Evolutionary conservation across 2,329 filamentous ascomycete genomes (phyloP), one percentile per base, ranked within the genome.

Genomic region (Xylariaceae sp.): DNA sequence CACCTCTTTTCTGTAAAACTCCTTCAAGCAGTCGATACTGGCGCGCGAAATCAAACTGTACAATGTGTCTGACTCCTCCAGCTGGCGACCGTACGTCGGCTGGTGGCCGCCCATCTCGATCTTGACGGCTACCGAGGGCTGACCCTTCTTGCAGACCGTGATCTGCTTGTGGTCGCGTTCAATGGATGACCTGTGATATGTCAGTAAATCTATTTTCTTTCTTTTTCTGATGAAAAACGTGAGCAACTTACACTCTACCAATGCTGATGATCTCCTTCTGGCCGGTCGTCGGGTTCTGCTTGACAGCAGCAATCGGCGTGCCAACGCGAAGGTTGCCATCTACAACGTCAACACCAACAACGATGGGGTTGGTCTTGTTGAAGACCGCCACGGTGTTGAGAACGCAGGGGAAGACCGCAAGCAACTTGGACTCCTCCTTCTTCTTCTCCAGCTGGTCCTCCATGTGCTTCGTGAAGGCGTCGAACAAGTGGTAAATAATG

Each of bases 401-500:
- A 44, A 97, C 89, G 72, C 94, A 97, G 42, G 94, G 95, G 84
- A 97, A 99, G 68, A 99, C 93, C 49, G 94, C 95, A 69, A 94
- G 78, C 78, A 97, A 85, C 80, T 97, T 97, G 70, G 87, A 90
- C 71, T 97, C 92, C 71, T 97, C 93, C 81, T 97, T 97, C 80
- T 92, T 92, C 81, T 92, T 88, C 77, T 93, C 92, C 35, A 88
- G 81, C 67, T 96, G 83, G 68, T 89, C 82, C 35, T 87, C 87
- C 89, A 97, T 96, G 76, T 99, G 93, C 75, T 90, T 90, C 49
- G 90, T 97, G 77, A 99, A 99, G 65, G 89, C 82, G 75, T 99
- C 95, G 74, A 99, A 99, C 59, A 99, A 80, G 75, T 99, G 94
- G 76, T 99, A 99, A 72, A 99, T 99, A 69, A 99, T 99, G 75